Evolutionary conservation across 164 flowering plant species (phyloP), one percentile per base, ranked within the genome.

Genomic region (Houttuynia cordata): DNA sequence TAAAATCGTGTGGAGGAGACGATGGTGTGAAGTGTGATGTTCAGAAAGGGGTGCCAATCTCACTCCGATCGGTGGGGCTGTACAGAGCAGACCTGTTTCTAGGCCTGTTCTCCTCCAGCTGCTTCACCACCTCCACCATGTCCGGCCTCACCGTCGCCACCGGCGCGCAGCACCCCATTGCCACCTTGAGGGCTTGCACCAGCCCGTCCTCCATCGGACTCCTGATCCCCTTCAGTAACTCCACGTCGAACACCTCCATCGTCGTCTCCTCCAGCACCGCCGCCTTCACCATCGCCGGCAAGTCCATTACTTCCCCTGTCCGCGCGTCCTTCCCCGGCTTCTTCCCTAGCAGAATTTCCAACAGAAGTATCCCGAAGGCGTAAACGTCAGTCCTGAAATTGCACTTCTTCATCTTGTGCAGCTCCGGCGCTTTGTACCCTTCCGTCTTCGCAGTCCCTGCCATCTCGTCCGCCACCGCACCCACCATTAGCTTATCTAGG

Each of bases 81-180:
- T 94, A 90, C 69, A 91, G 61, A 39, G 99, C 91, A 55, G 97
- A 94, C 68, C 96, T 79, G 70, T 91, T 94, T 63, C 99, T 77
- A 1, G 97, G 99, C 58, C 96, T 82, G 58, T 85, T 88, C 78
- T 90, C 99, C 68, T 94, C 99, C 78, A 93, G 66, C 73, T 93
- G 97, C 79, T 83, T 84, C 67, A 90, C 95, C 49, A 93, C 95
- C 68, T 90, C 95, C 52, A 79, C 88, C 91, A 93, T 89, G 59
- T 83, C 79, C 8, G 97, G 97, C 70, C 99, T 82, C 57, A 85
- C 95, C 0, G 92, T 68, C 25, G 93, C 79, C 40, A 91, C 99
- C 0, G 99, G 99, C 52, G 99, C 96, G 67, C 99, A 94, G 64
- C 99, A 94, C 8, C 99, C 99, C 99, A 93, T 93, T n/a, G 97